Conservation (phyloP, 805 yeast genomes). For the Lipomyces orientalis region DNA sequence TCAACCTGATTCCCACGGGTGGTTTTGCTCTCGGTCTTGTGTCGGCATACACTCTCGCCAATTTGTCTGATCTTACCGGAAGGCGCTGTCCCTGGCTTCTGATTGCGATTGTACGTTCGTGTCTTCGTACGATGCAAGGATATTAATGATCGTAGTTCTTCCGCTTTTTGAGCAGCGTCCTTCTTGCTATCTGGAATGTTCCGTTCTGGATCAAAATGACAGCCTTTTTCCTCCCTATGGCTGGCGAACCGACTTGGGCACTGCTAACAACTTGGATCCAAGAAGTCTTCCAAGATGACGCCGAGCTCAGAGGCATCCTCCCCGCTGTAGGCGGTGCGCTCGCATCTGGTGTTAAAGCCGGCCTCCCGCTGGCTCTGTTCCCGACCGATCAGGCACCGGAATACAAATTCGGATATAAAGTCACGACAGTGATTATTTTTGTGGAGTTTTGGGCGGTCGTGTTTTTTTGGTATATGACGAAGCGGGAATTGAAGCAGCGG, state of each 20-base stretch:
- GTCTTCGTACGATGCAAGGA: neutral
- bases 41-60: constrained; percentile 41
- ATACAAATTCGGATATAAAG: constrained; percentile 24
- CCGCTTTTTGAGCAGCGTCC: constrained; percentile 19
- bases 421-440: constrained; percentile 17
- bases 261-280: constrained; percentile 29
- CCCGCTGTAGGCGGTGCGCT: constrained; percentile 35
- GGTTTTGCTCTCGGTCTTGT: constrained; percentile 44
- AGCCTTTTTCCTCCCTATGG: constrained; percentile 24
- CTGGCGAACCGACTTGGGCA: constrained; percentile 25
- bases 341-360: constrained; percentile 18
- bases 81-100: constrained; percentile 43
- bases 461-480: constrained; percentile 20
- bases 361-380: constrained; percentile 28
- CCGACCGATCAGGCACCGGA: constrained; percentile 33
- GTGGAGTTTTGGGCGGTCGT: constrained; percentile 22
- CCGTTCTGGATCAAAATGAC: constrained; percentile 22
- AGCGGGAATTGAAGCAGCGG: constrained; percentile 16
- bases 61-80: constrained; percentile 43
- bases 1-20: constrained; percentile 46
- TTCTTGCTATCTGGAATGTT: constrained; percentile 27
- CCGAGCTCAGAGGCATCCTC: constrained; percentile 29
- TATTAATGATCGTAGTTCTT: neutral
- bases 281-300: constrained; percentile 30
- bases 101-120: constrained; percentile 15